phyloP scores from a whole-genome alignment of 441 rosid species.

The Adansonia rubrostipa region DNA sequence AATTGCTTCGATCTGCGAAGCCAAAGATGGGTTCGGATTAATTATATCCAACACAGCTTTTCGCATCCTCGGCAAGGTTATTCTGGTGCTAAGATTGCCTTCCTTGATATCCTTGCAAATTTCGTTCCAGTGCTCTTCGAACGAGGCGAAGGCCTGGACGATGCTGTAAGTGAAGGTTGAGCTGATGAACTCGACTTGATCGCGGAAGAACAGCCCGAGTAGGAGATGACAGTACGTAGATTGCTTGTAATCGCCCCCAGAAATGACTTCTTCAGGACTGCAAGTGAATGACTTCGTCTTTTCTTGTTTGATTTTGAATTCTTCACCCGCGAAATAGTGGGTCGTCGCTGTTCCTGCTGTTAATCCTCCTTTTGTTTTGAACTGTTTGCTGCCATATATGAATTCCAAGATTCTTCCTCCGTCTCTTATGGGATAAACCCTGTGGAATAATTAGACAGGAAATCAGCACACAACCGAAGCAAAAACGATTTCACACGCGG shows the following conservation, averaged over 20 bases:
- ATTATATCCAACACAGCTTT: conserved; percentile 56
- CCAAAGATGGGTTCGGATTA: conserved; percentile 58
- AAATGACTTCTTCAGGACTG: conserved; percentile 76
- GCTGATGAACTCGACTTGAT: conserved; percentile 66
- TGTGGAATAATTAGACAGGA: conserved; percentile 19
- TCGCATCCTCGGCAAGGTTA: conserved; percentile 55
- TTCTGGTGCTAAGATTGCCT: conserved; percentile 59
- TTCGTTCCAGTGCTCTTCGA: conserved; percentile 76
- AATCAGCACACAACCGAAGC: background rate
- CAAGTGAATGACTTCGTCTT: conserved; percentile 75
- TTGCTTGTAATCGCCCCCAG: conserved; percentile 74
- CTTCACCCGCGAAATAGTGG: conserved; percentile 77
- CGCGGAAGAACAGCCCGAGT: conserved; percentile 66
- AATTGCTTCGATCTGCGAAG: conserved; percentile 46
- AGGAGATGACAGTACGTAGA: conserved; percentile 86
- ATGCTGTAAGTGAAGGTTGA: conserved; percentile 82
- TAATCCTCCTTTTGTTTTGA: conserved; percentile 72
- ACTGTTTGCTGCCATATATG: conserved; percentile 79
- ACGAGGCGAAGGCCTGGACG: conserved; percentile 70
- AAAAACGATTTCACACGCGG: no score
- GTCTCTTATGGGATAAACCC: conserved; percentile 71
- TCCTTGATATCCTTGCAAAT: conserved; percentile 59
- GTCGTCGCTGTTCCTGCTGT: conserved; percentile 86
- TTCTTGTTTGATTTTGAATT: conserved; percentile 79
- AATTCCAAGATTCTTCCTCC: conserved; percentile 86